Conservation (phyloP, 169 alveolate genomes). For the Plasmodium cynomolgi region DNA sequence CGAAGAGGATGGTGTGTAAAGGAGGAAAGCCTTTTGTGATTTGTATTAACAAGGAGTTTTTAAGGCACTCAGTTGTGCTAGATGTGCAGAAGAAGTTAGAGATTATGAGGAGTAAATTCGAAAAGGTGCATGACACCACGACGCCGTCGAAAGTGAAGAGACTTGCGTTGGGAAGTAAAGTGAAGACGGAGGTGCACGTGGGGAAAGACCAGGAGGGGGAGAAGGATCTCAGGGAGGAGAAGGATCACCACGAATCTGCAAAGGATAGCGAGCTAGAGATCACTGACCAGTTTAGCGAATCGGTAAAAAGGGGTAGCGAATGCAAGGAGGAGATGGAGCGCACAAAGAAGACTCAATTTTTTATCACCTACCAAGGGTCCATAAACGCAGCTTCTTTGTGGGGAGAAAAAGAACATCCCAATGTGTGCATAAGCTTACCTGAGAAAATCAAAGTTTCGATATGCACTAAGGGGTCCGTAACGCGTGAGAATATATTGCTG, state of each 20-base stretch:
- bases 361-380: constrained; percentile 47
- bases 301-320: background rate
- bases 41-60: constrained; percentile 38
- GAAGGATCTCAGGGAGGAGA: background rate
- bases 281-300: background rate
- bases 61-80: background rate
- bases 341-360: constrained; percentile 9
- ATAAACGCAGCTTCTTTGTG: constrained; percentile 50
- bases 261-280: background rate
- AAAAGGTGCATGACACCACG: background rate
- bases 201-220: background rate
- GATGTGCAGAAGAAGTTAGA: constrained; percentile 57
- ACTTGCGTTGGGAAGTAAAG: constrained; percentile 13
- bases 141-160: constrained; percentile 12
- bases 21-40: constrained; percentile 65
- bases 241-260: background rate
- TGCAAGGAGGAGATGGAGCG: background rate
- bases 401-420: constrained; percentile 10
- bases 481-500: constrained; percentile 11
- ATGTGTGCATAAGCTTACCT: constrained; percentile 51
- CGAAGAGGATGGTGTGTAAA: constrained; percentile 40
- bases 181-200: constrained; percentile 39
- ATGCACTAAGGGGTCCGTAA: constrained; percentile 28
- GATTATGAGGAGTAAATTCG: constrained; percentile 32
- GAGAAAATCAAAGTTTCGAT: constrained; percentile 45